These are phyloP conservation scores for Pythium myriotylum DNA, from an alignment of 352 stramenopile genomes.

Conservation along the genomic window DNA sequence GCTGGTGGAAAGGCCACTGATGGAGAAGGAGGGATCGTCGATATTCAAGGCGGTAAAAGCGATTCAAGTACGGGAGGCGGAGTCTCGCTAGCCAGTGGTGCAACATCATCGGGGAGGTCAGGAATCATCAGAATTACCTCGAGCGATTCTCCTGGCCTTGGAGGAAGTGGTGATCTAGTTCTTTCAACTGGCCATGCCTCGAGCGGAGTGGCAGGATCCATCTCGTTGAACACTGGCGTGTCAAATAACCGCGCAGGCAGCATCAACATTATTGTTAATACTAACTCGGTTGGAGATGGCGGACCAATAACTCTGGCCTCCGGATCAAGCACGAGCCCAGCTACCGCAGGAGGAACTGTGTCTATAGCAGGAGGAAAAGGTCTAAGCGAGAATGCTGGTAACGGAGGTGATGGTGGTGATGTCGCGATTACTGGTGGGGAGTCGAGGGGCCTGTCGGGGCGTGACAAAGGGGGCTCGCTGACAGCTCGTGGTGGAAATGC, in stretches of 20 bases:
- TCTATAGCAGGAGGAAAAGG: constrained; percentile 51
- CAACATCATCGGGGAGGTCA: constrained; percentile 48
- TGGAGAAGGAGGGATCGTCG: constrained; percentile 28
- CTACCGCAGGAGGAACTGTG: constrained; percentile 54
- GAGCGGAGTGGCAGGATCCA: constrained; percentile 38
- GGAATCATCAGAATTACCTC: constrained; percentile 45
- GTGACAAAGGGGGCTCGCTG: constrained; percentile 60
- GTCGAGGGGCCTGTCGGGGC: constrained; percentile 51
- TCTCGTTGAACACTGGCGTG: constrained; percentile 50
- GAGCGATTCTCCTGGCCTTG: constrained; percentile 38
- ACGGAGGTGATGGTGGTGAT: constrained; percentile 67
- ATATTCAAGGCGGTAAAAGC: constrained; percentile 27
- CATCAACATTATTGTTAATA: constrained; percentile 30
- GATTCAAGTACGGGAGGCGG: constrained; percentile 22
- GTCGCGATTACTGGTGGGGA: constrained; percentile 52
- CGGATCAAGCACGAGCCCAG: constrained; percentile 49
- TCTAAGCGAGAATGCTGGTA: constrained; percentile 66
- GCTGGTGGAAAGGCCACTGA: constrained; percentile 28
- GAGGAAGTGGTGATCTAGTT: constrained; percentile 41
- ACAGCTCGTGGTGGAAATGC: constrained; percentile 51
- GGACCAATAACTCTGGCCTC: constrained; percentile 51
- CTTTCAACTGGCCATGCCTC: constrained; percentile 44
- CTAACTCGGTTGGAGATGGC: constrained; percentile 49
- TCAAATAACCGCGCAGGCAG: constrained; percentile 41
- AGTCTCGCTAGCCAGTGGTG: constrained; percentile 34